Base-by-base conservation (phyloP, 1,284 basidiomycete genomes). In the Ceratobasidium sp. region DNA sequence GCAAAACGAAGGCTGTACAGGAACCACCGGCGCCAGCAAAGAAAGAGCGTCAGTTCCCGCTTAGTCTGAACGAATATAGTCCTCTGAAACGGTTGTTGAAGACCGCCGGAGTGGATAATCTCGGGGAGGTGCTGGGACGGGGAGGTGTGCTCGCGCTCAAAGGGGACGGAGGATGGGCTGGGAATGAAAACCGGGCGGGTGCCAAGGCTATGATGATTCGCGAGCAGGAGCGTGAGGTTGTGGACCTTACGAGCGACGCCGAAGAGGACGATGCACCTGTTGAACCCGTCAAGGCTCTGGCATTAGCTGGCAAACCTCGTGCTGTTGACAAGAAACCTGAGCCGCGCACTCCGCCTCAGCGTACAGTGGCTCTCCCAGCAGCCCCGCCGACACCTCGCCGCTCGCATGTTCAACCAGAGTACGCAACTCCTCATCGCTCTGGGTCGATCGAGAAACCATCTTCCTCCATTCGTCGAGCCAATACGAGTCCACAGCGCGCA, bases 191-290 rank as follows among this genome's bases (percentile, higher is more conserved):
- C 7, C 46, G 62, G 43, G 62, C 62, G 7, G 47, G 47, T 35
- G 62, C 43, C 26, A 64, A 64, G 62, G 62, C 62, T 21, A 47
- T n/a, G 16, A 64, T 64, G 62, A 64, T 50, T 28, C 50, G 41
- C 30, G 62, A 64, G 30, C 62, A 64, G 21, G 46, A 64, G 43
- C 62, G 62, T 21, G 62, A 64, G 23, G 43, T 64, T 26, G 62
- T 64, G 28, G 62, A 64, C 18, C 47, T 64, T 13, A 64, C 62
- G 21, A 64, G 62, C 18, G 62, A 64, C 32, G 62, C 62, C 14
- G 62, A 64, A 11, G 62, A 64, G 43, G 62, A 52, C 3, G 62
- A 64, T 32, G 30, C n/a, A n/a, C n/a, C 43, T 32, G 47, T 26
- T 4, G 16, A 13, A n/a, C 46, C 62, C 13, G 43, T 32, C 47